Conservation (phyloP, 1,284 basidiomycete species). For the Fomitopsis palustris region DNA sequence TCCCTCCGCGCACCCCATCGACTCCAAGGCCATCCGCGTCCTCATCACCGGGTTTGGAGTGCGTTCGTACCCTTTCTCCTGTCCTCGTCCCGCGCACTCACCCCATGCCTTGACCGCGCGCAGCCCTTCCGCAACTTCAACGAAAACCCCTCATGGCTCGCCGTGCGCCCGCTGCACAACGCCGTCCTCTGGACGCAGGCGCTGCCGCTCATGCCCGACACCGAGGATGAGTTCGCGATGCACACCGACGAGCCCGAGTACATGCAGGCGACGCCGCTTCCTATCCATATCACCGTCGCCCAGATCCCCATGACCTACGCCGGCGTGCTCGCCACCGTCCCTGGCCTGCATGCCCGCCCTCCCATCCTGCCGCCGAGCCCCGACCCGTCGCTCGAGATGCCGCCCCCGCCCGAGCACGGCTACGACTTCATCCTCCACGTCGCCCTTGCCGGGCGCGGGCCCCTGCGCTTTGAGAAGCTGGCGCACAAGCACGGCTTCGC, state of each 20-base stretch:
- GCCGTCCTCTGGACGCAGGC: conserved; percentile 39
- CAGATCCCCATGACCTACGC: conserved; percentile 62
- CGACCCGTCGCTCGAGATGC: conserved; percentile 30
- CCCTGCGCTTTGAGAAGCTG: conserved; percentile 61
- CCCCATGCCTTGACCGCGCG: conserved; percentile 1
- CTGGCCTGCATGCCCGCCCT: conserved; percentile 59
- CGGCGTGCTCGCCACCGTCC: conserved; percentile 53
- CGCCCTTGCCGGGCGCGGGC: conserved; percentile 64
- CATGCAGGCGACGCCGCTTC: conserved; percentile 23
- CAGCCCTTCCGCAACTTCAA: conserved; percentile 55
- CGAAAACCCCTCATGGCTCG: conserved; percentile 63
- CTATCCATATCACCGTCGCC: conserved; percentile 59
- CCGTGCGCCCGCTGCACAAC: conserved; percentile 55
- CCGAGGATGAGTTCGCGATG: conserved; percentile 17
- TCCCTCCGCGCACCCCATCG: neutral
- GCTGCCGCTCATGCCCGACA: conserved; percentile 29
- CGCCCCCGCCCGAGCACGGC: conserved; percentile 49
- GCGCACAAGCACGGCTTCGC: conserved; percentile 69
- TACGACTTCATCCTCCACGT: conserved; percentile 75
- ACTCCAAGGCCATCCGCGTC: conserved; percentile 38
- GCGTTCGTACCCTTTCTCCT: conserved; percentile 25
- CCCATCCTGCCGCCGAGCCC: conserved; percentile 47
- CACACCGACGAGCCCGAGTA: conserved; percentile 24
- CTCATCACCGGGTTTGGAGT: conserved; percentile 62
- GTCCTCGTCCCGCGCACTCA: conserved; percentile 3